A percentile compares a stretch with the other conserved stretches of the same genome.
phyloP scores from a whole-genome alignment of 495 filamentous ascomycete genomes.

The Trichoderma orchidacearum region DNA sequence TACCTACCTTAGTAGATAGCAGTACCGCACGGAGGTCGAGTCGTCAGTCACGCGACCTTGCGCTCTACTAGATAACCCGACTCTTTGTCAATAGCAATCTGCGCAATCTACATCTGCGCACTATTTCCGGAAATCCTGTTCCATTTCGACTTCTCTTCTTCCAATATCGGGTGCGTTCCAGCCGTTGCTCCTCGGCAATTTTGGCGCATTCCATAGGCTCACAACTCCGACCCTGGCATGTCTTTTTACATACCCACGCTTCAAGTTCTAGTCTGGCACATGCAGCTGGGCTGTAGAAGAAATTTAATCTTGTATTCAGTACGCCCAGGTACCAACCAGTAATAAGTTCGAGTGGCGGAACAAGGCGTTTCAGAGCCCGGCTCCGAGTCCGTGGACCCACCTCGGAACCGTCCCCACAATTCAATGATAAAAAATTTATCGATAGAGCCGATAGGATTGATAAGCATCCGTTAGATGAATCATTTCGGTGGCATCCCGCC shows the following conservation, averaged over 20 bases:
- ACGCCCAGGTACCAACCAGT: background rate
- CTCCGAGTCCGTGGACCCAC: background rate
- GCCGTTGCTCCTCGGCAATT: background rate
- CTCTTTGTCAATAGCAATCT: background rate
- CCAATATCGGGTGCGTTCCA: background rate
- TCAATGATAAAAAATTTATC: background rate
- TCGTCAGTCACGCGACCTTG: background rate
- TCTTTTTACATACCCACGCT: no score
- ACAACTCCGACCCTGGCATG: no score
- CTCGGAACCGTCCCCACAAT: background rate
- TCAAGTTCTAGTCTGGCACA: no score
- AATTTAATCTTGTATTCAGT: no score
- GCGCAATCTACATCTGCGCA: background rate
- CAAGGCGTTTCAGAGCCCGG: background rate
- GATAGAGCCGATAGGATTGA: background rate
- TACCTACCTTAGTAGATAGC: no score
- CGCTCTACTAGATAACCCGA: background rate
- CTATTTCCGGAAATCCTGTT: no score
- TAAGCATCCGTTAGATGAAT: background rate
- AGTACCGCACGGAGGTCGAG: no score
- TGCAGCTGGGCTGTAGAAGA: no score
- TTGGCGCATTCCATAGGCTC: background rate
- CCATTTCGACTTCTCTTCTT: background rate
- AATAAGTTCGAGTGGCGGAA: background rate
- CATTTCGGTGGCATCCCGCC: background rate